Conservation (phyloP, 345 rosid genomes). For the Nasturtium officinale region DNA sequence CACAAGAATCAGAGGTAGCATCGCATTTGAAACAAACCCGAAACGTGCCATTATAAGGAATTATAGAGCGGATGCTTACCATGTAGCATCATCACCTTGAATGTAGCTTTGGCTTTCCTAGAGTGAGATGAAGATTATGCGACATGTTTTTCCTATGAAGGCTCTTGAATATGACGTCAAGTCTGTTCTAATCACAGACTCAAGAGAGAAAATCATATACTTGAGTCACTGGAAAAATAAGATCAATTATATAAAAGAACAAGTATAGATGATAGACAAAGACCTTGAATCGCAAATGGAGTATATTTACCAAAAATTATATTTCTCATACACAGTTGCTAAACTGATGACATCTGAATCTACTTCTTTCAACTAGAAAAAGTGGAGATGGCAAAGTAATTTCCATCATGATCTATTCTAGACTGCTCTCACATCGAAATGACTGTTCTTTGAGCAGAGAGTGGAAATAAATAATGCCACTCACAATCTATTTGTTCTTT, state of each 20-base stretch:
- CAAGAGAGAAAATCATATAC: constrained; percentile 4
- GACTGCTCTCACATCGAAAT: constrained; percentile 6
- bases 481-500: constrained; percentile 30
- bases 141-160: constrained; percentile 14
- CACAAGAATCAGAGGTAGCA: not conserved
- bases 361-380: constrained; percentile 15
- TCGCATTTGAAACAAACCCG: not conserved
- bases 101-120: not conserved
- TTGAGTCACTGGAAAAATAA: not conserved
- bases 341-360: not conserved
- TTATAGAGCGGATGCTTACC: not conserved
- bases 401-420: not conserved
- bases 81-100: constrained; percentile 9
- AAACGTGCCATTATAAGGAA: not conserved
- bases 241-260: not conserved
- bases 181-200: constrained; percentile 10
- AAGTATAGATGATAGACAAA: not conserved
- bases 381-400: not conserved
- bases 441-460: not conserved
- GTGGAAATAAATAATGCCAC: not conserved
- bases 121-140: constrained; percentile 15
- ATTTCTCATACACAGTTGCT: constrained; percentile 28
- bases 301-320: constrained; percentile 21
- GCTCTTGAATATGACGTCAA: not conserved
- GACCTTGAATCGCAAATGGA: not conserved